phyloP scores from a whole-genome alignment of 176 grass and related monocot genomes.

The Themeda triandra region DNA sequence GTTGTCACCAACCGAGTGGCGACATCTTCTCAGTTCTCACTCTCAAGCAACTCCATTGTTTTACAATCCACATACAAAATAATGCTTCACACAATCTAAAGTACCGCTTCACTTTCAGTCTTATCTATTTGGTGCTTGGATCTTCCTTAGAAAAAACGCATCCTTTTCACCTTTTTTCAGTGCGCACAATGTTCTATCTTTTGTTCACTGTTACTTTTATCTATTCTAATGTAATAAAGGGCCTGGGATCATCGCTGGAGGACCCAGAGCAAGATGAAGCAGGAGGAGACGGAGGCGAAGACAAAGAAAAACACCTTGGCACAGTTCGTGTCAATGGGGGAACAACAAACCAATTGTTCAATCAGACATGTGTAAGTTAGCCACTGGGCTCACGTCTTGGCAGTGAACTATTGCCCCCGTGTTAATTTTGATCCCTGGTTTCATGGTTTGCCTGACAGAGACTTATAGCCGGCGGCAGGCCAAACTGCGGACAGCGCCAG shows the following conservation, averaged over 20 bases:
- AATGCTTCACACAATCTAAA: background rate
- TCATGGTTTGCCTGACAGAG: conserved; percentile 18
- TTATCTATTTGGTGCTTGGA: background rate
- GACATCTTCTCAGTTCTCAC: background rate
- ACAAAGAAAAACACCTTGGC: background rate
- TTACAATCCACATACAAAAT: background rate
- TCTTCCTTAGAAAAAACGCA: background rate
- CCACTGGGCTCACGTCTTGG: background rate
- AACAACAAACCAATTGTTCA: conserved; percentile 20
- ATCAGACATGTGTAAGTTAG: conserved; percentile 37
- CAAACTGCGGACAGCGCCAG: conserved; percentile 19
- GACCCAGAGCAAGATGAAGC: background rate
- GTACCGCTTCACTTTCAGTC: background rate
- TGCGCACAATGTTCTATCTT: background rate
- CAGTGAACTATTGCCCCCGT: background rate
- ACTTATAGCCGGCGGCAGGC: conserved; percentile 19
- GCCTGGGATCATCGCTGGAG: conserved; percentile 28
- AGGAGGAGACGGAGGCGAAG: background rate
- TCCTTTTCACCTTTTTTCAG: background rate
- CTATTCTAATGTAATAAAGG: background rate
- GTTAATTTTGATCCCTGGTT: background rate
- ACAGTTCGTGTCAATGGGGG: background rate
- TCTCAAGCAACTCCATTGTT: background rate
- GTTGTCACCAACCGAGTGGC: background rate
- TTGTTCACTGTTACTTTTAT: background rate